Evolutionary conservation across 192 early-diverging fungal genomes (phyloP), one percentile per base, ranked within the genome.

Genomic region (Gryganskiella cystojenkinii): DNA sequence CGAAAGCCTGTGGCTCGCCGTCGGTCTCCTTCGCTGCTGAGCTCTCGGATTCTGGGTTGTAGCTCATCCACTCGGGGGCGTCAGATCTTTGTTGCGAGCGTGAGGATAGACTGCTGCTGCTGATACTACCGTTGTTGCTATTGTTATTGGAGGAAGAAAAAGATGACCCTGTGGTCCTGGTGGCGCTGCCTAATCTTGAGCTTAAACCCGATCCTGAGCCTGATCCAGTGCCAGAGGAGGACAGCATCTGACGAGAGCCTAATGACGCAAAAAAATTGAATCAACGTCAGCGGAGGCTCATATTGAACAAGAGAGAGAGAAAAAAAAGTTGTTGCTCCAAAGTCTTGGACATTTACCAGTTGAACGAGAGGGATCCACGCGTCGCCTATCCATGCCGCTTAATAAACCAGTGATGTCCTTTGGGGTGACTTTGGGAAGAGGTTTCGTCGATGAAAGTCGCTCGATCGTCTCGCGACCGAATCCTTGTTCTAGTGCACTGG

Each of bases 11-110:
- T 9, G 75, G 74, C 17, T 84, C 81, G 14, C 53, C 27, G 20
- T 64, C 70, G 49, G 64, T 47, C n/a, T 58, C 67, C 5, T 61
- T 70, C 10, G 68, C 67, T 9, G 71, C 44, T 11, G 56, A 34
- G 27, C 70, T 37, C 46, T 76, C 70, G 19, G 70, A 53, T 37
- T 88, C 84, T 37, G 87, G 87, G 19, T 82, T 86, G 49, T 89
- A 87, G 66, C 84, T 85, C 87, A 89, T 82, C 87, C 87, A 89
- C 59, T 89, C 86, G 40, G 87, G 87, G 2, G 84, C 69, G 51
- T 83, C 82, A 20, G 76, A 80, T 24, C 78, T 40, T 10, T 66
- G 59, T 45, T 78, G 74, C 3, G 28, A 27, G 24, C 61, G 61
- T 20, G 54, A 51, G 3, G 49, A 34, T 13, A 69, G 28, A 27